These are phyloP conservation scores for Alternaria postmessia DNA, from an alignment of 2,329 filamentous ascomycete species.

Conservation along the genomic window DNA sequence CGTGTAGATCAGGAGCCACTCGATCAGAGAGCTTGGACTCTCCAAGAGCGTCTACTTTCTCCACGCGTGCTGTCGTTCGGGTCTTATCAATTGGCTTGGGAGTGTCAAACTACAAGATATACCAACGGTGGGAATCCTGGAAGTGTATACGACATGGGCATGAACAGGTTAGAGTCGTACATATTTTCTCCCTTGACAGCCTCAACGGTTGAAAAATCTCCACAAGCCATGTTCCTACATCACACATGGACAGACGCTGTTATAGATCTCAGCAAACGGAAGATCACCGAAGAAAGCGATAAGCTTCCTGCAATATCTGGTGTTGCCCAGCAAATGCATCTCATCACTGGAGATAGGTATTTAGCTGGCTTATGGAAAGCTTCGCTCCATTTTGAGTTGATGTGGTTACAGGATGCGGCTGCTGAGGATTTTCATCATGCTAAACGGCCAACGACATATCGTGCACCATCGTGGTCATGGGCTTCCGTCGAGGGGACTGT, in stretches of 20 bases:
- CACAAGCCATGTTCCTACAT: not conserved
- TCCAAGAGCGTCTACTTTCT: not conserved
- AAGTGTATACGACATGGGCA: not conserved
- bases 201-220: not conserved
- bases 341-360: not conserved
- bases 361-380: not conserved
- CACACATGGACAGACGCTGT: not conserved
- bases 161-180: not conserved
- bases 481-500: not conserved
- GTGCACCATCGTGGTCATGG: slow-evolving; percentile 2
- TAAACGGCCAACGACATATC: not conserved
- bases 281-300: not conserved
- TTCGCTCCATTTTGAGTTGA: not conserved
- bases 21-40: not conserved
- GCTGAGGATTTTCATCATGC: not conserved
- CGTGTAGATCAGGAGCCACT: not conserved
- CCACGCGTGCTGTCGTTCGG: not conserved
- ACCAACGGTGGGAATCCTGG: not conserved
- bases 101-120: not conserved
- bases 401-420: not conserved
- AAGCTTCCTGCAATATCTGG: not conserved
- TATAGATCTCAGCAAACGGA: not conserved
- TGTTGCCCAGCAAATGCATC: not conserved
- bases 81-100: not conserved
- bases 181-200: not conserved